A percentile compares a stretch with the other conserved stretches of the same genome.
Conservation (phyloP, 2,329 filamentous ascomycete species). For the Elsinoe ampelina region DNA sequence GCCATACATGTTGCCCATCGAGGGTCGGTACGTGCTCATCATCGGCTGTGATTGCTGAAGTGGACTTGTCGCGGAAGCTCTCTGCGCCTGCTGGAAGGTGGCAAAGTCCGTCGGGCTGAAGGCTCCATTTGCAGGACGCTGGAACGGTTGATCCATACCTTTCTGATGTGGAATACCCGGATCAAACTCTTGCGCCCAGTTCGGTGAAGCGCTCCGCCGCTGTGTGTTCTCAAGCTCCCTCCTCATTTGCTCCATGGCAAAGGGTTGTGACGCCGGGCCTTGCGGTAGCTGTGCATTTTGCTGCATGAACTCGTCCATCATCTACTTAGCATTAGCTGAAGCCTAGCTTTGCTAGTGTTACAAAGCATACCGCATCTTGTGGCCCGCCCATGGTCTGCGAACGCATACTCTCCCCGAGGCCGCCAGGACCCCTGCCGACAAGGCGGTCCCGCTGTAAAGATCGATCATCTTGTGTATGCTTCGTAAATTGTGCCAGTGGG, state of each 20-base stretch:
- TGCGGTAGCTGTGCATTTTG: constrained; percentile 56
- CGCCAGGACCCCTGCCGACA: constrained; percentile 62
- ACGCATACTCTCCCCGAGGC: constrained; percentile 66
- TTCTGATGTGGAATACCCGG: constrained; percentile 48
- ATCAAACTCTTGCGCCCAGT: constrained; percentile 57
- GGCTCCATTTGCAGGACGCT: constrained; percentile 39
- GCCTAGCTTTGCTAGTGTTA: neutral
- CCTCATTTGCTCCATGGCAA: constrained; percentile 59
- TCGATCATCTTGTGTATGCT: constrained; percentile 94
- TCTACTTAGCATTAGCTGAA: constrained; percentile 41
- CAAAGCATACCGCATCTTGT: constrained; percentile 56
- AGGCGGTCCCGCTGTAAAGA: constrained; percentile 86
- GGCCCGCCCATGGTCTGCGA: constrained; percentile 58
- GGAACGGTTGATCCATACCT: constrained; percentile 60
- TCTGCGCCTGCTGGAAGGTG: constrained; percentile 60
- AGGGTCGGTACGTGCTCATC: constrained; percentile 48
- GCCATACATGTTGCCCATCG: constrained; percentile 45
- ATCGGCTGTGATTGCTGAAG: constrained; percentile 21
- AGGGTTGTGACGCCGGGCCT: constrained; percentile 45
- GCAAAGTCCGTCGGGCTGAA: constrained; percentile 83
- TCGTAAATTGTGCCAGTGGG: constrained; percentile 92
- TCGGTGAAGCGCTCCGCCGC: constrained; percentile 44
- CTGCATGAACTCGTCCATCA: constrained; percentile 90
- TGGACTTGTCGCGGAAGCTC: constrained; percentile 13
- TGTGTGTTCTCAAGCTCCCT: constrained; percentile 50